phyloP scores from a whole-genome alignment of 1,284 basidiomycete species.

The Agroathelia rolfsii region DNA sequence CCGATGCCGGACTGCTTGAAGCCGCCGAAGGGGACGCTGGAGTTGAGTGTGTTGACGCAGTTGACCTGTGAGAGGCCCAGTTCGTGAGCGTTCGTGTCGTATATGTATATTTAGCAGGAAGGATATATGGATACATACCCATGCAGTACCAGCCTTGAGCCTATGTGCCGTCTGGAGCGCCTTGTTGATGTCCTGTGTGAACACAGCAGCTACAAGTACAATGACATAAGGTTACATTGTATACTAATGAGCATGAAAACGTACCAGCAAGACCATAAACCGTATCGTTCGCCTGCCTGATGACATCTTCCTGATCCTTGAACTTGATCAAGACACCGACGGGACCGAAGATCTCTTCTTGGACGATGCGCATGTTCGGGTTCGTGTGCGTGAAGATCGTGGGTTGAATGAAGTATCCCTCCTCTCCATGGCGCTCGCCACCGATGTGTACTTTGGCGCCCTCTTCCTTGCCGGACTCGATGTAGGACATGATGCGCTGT shows the following conservation, averaged over 20 bases:
- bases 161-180: constrained; percentile 69
- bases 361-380: constrained; percentile 77
- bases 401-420: constrained; percentile 73
- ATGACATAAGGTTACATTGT: too few relatives aligned
- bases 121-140: constrained; percentile 27
- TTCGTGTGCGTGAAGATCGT: constrained; percentile 80
- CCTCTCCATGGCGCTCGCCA: constrained; percentile 63
- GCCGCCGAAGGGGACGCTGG: constrained; percentile 76
- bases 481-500: constrained; percentile 80
- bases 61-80: constrained; percentile 43
- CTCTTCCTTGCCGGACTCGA: constrained; percentile 73
- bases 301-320: constrained; percentile 59
- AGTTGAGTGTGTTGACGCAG: constrained; percentile 58
- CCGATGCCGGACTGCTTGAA: constrained; percentile 84
- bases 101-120: neutral
- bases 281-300: constrained; percentile 78
- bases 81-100: neutral
- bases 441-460: constrained; percentile 80
- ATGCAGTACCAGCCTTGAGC: constrained; percentile 78
- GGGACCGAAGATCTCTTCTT: constrained; percentile 90
- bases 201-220: constrained; percentile 70
- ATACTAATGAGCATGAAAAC: too few relatives aligned
- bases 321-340: constrained; percentile 72
- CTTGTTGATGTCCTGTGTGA: constrained; percentile 69
- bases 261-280: constrained; percentile 80